Percentiles rank a stretch among this genome's conserved stretches.
phyloP scores from a whole-genome alignment of 176 grass and related monocot genomes.

The Calamus simplicifolius region DNA sequence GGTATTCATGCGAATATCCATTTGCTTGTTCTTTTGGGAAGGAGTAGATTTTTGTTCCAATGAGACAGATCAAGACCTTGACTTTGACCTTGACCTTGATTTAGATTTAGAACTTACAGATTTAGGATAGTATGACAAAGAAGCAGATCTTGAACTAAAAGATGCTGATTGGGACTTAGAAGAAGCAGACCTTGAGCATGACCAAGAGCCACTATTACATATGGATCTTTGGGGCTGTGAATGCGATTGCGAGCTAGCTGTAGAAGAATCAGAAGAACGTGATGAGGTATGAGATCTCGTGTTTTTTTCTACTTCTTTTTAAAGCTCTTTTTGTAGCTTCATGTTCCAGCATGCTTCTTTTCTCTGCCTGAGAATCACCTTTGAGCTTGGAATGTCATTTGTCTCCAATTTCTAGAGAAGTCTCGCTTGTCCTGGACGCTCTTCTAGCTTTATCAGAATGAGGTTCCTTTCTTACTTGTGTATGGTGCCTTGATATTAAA shows the following conservation, averaged over 20 bases:
- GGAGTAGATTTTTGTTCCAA: slow-evolving; percentile 17
- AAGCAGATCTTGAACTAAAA: slow-evolving; percentile 46
- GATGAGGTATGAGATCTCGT: slow-evolving; percentile 14
- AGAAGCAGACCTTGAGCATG: slow-evolving; percentile 23
- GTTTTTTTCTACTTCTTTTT: neutral
- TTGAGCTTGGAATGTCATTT: neutral
- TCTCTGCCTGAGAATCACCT: slow-evolving; percentile 12
- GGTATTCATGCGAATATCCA: slow-evolving; percentile 2
- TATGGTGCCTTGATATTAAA: slow-evolving; percentile 6
- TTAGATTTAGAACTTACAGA: slow-evolving; percentile 21
- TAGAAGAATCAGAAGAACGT: slow-evolving; percentile 27
- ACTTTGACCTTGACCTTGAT: slow-evolving; percentile 27
- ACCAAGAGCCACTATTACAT: slow-evolving; percentile 15
- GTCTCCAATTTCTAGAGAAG: slow-evolving; percentile 4
- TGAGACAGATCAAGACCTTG: slow-evolving; percentile 26
- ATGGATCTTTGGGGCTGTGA: neutral
- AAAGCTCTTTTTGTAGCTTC: neutral
- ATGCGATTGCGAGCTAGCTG: slow-evolving; percentile 9
- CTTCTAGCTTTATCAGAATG: slow-evolving; percentile 21
- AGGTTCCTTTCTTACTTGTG: slow-evolving; percentile 21
- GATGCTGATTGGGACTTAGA: slow-evolving; percentile 23
- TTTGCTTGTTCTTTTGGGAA: slow-evolving; percentile 11
- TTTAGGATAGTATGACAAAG: slow-evolving; percentile 17
- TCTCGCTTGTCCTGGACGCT: slow-evolving; percentile 3
- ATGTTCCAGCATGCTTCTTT: slow-evolving; percentile 19